Evolutionary conservation across 2,329 filamentous ascomycete genomes (phyloP), one percentile per base, ranked within the genome.

Genomic region (Pseudogymnoascus verrucosus): DNA sequence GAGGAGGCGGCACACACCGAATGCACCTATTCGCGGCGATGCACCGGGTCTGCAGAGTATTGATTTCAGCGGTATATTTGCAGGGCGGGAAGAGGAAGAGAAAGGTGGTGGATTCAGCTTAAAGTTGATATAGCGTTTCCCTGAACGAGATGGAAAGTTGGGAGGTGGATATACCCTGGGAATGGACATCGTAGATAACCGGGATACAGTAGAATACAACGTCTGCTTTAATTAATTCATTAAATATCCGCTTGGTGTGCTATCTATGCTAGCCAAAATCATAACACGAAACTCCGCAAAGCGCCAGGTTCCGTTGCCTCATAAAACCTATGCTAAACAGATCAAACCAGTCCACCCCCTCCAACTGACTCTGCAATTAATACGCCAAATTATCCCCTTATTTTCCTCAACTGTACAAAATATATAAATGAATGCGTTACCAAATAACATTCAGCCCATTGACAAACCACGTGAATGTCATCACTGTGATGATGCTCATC

Each of bases 11-110:
- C 85, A 87, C 65, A 93, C 88, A 67, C 95, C 95, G 0, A 88
- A 92, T 74, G 95, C 95, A 5, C 95, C 95, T 0, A 84, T 84
- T 40, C 81, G 93, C 34, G 93, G 92, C 0, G 86, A 89, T 61
- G 84, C 84, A 14, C 64, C 64, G 1, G 79, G 80, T 4, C 69
- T 86, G 2, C 80, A 81, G 0, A 77, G 79, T 2, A 78, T 83
- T 10, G 89, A 92, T 74, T 87, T 91, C 70, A 87, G 84, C 62
- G 83, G 87, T 67, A 87, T 92, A 40, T 91, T 92, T 74, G 83
- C 85, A 10, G 84, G 85, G 1, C 80, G 86, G 36, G 82, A 87
- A 62, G 82, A 79, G 67, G 87, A 88, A 71, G 85, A 87, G 72
- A 79, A 79, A 61, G 87, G 87, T 3, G 88, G 84, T 36, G 85